Evolutionary conservation across 2,329 filamentous ascomycete genomes (phyloP).

Genomic region (Diplocarpon rosae): DNA sequence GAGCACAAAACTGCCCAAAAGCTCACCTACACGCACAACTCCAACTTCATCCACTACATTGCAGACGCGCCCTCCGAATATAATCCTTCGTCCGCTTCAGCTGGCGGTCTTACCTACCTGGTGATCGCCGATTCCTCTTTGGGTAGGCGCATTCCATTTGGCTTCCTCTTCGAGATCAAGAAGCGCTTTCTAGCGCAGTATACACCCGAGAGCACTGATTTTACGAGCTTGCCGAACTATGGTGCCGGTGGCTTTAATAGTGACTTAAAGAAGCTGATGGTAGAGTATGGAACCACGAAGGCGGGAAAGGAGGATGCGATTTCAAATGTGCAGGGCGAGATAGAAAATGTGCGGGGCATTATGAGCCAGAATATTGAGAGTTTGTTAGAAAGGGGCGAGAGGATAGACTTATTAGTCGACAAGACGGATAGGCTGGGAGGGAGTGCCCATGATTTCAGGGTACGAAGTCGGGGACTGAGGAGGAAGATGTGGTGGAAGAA

Average conservation of each 20-base stretch:
- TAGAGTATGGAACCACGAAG: constrained; percentile 71
- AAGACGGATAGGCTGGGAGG: constrained; percentile 91
- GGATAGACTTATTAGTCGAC: constrained; percentile 87
- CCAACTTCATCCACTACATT: constrained; percentile 92
- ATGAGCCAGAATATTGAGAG: constrained; percentile 95
- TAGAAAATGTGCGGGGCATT: constrained; percentile 83
- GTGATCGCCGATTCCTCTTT: constrained; percentile 74
- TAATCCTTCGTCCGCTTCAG: constrained; percentile 41
- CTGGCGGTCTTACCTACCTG: constrained; percentile 81
- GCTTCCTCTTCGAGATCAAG: constrained; percentile 83
- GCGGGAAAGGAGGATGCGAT: constrained; percentile 72
- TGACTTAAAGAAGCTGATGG: constrained; percentile 65
- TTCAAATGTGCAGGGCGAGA: constrained; percentile 72
- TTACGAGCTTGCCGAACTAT: constrained; percentile 71
- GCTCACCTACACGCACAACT: constrained; percentile 86
- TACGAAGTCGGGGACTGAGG: constrained; percentile 75
- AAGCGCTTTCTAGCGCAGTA: constrained; percentile 72
- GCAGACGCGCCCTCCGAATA: constrained; percentile 67
- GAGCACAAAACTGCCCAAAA: constrained; percentile 70
- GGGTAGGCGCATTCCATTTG: constrained; percentile 82
- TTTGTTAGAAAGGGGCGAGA: constrained; percentile 78
- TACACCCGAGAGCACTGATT: constrained; percentile 56
- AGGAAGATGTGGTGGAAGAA: constrained; percentile 99
- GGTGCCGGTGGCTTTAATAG: constrained; percentile 81
- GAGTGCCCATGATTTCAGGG: constrained; percentile 79